Conservation (phyloP, 2,329 filamentous ascomycete genomes). For the Neofusicoccum sp. region DNA sequence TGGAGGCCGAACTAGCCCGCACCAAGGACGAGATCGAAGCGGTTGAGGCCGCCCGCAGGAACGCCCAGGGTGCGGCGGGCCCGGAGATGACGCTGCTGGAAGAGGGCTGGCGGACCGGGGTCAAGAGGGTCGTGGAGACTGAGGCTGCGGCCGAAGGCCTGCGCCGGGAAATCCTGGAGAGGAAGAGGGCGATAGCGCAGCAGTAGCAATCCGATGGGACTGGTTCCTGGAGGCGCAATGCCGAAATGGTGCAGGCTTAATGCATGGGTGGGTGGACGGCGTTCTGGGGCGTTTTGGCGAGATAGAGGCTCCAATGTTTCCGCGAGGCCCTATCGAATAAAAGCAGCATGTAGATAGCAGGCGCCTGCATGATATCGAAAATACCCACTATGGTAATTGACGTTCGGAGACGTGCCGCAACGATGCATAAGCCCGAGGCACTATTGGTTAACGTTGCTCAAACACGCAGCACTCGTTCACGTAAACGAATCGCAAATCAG, state of each 20-base stretch:
- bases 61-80: conserved; percentile 66
- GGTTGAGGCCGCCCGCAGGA: conserved; percentile 67
- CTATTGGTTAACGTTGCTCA: background rate
- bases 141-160: conserved; percentile 79
- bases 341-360: background rate
- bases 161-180: conserved; percentile 38
- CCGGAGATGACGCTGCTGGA: conserved; percentile 74
- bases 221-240: background rate
- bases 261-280: background rate
- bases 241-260: background rate
- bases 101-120: conserved; percentile 73
- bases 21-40: conserved; percentile 68
- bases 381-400: background rate
- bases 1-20: conserved; percentile 74
- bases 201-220: background rate
- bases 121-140: conserved; percentile 79
- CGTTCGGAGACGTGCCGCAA: background rate
- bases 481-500: background rate
- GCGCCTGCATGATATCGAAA: conserved; percentile 11
- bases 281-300: conserved; percentile 5
- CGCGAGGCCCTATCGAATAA: background rate
- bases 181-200: conserved; percentile 25
- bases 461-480: background rate
- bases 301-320: conserved; percentile 7
- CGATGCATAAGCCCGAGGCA: background rate